A percentile compares a stretch with the other conserved stretches of the same genome.
These are phyloP conservation scores for Crassisporium funariophilum DNA, from an alignment of 768 basidiomycete genomes.

Conservation along the genomic window DNA sequence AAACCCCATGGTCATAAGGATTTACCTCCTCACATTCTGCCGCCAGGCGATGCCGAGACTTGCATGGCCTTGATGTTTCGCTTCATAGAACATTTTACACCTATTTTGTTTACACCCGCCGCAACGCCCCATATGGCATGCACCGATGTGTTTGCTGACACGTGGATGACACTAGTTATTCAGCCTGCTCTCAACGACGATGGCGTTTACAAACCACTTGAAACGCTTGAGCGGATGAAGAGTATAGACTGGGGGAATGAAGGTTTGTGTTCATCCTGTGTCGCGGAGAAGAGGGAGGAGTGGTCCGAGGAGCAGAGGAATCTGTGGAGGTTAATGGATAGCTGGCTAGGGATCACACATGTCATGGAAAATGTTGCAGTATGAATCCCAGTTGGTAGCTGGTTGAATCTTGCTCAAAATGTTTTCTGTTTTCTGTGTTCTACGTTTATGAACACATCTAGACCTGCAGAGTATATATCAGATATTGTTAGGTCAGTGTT, in stretches of 20 bases:
- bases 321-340: conserved; percentile 64
- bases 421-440: no score
- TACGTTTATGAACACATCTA: no score
- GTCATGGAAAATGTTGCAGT: neutral
- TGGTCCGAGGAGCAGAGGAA: conserved; percentile 63
- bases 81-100: conserved; percentile 70
- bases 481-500: no score
- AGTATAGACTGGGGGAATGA: conserved; percentile 56
- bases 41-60: conserved; percentile 35
- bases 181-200: conserved; percentile 61
- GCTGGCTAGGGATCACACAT: conserved; percentile 46
- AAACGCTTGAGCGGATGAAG: conserved; percentile 66
- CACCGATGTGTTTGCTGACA: conserved; percentile 70
- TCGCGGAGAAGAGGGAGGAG: conserved; percentile 59
- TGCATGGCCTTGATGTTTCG: conserved; percentile 52
- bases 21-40: conserved; percentile 18
- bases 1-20: conserved; percentile 5
- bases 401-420: neutral
- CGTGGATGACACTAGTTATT: conserved; percentile 74
- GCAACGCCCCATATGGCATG: conserved; percentile 74
- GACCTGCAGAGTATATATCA: no score
- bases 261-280: conserved; percentile 63
- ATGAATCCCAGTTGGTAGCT: neutral
- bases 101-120: conserved; percentile 70
- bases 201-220: conserved; percentile 71